Conservation (phyloP, 306 rosid species). For the Lablab purpureus region DNA sequence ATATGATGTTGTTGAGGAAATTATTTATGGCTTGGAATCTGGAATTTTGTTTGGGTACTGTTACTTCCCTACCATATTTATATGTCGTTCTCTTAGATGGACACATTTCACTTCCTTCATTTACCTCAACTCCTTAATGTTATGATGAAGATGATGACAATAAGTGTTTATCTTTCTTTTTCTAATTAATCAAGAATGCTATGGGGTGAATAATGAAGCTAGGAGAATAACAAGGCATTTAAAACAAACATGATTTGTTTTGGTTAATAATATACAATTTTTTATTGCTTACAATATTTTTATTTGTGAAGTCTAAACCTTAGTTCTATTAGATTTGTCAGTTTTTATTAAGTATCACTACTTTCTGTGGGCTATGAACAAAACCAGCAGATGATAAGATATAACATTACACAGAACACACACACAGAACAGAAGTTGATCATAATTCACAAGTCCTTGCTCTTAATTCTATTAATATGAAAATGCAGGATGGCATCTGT, state of each 20-base stretch:
- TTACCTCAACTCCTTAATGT: constrained; percentile 26
- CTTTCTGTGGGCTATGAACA: not conserved
- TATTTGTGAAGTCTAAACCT: constrained; percentile 3
- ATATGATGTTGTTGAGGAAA: constrained; percentile 92
- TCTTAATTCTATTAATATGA: constrained; percentile 23
- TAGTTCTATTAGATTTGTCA: not conserved
- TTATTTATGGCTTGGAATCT: constrained; percentile 94
- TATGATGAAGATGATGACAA: constrained; percentile 28
- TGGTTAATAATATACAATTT: constrained; percentile 3
- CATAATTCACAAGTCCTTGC: not conserved
- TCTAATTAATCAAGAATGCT: not conserved
- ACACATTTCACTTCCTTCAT: constrained; percentile 26
- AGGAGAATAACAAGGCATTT: not conserved
- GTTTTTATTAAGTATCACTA: constrained; percentile 17
- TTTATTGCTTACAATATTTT: constrained; percentile 10
- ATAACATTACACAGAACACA: not conserved
- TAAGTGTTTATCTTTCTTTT: constrained; percentile 12
- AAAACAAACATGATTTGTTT: not conserved
- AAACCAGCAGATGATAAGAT: constrained; percentile 3
- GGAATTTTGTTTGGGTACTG: constrained; percentile 94
- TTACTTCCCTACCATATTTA: constrained; percentile 35
- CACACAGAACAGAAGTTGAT: constrained; percentile 11
- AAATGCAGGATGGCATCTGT: constrained; percentile 94
- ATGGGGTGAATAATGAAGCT: constrained; percentile 10
- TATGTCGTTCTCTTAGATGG: constrained; percentile 27